A percentile compares a stretch with the other conserved stretches of the same genome.
phyloP scores from a whole-genome alignment of 441 rosid genomes.

The Pelargonium fulgidum region DNA sequence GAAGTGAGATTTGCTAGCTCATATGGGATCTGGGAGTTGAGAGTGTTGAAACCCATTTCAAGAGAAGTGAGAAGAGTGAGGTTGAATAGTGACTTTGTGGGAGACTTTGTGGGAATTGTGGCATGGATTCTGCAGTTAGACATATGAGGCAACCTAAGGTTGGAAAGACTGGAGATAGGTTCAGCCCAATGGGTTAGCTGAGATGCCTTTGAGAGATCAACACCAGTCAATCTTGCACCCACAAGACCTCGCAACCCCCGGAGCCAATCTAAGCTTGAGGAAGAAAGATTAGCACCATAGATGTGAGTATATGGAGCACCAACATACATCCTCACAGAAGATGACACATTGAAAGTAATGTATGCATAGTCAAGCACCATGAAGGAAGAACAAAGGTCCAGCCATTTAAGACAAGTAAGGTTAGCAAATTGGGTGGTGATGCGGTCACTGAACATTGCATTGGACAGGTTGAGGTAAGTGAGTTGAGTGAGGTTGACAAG shows the following conservation, averaged over 20 bases:
- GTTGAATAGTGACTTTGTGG: constrained; percentile 21
- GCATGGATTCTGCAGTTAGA: constrained; percentile 23
- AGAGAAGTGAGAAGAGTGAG: constrained; percentile 18
- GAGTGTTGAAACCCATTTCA: constrained; percentile 22
- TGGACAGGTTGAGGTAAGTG: constrained; percentile 6
- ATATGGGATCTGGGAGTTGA: constrained; percentile 19
- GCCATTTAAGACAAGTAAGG: neutral
- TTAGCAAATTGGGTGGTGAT: constrained; percentile 4
- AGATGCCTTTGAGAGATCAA: constrained; percentile 26
- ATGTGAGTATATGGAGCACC: neutral
- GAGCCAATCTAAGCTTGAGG: constrained; percentile 21
- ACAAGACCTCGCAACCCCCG: constrained; percentile 16
- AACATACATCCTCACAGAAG: neutral
- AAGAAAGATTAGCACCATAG: constrained; percentile 10
- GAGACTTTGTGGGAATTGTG: constrained; percentile 15
- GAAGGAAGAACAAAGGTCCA: constrained; percentile 3
- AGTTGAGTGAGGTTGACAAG: no score
- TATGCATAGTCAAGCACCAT: neutral
- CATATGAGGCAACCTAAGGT: constrained; percentile 14
- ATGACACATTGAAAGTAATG: constrained; percentile 14
- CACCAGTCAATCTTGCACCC: constrained; percentile 15
- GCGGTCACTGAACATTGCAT: constrained; percentile 2
- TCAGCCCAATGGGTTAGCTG: constrained; percentile 20
- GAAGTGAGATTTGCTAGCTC: constrained; percentile 22
- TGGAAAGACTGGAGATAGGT: constrained; percentile 20